Percentiles rank a stretch among this genome's conserved stretches.
Conservation (phyloP, 805 yeast genomes). For the Zygosaccharomyces bisporus region DNA sequence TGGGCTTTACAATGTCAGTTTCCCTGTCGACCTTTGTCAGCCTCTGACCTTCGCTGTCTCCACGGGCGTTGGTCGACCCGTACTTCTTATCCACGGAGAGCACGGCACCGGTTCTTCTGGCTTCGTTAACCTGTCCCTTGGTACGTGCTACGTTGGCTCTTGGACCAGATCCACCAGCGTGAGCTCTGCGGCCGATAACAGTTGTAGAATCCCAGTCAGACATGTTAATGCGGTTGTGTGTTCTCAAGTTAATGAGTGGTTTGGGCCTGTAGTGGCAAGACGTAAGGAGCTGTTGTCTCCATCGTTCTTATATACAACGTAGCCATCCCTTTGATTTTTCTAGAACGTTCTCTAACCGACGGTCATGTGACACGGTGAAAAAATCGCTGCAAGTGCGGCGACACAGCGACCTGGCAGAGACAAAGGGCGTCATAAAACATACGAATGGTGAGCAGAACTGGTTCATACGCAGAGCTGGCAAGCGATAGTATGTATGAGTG, state of each 20-base stretch:
- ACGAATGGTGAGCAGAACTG: too few relatives aligned
- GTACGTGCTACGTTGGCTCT: slow-evolving; percentile 79
- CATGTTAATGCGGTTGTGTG: too few relatives aligned
- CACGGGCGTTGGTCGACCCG: slow-evolving; percentile 57
- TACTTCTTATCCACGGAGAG: slow-evolving; percentile 92
- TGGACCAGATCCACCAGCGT: slow-evolving; percentile 86
- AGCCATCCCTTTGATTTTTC: slow-evolving; percentile 4
- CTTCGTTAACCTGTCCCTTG: slow-evolving; percentile 78
- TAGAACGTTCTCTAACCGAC: slow-evolving; percentile 3
- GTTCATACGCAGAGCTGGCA: too few relatives aligned
- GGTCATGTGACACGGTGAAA: neutral
- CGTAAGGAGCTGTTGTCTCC: neutral
- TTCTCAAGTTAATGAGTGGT: too few relatives aligned
- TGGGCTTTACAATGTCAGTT: slow-evolving; percentile 89
- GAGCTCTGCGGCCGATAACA: slow-evolving; percentile 82
- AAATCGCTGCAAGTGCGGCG: too few relatives aligned
- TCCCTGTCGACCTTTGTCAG: slow-evolving; percentile 89
- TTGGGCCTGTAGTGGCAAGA: neutral
- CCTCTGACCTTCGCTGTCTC: slow-evolving; percentile 90
- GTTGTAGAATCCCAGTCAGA: slow-evolving; percentile 89
- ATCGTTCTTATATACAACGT: slow-evolving; percentile 1
- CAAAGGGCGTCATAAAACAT: too few relatives aligned
- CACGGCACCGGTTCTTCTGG: slow-evolving; percentile 87
- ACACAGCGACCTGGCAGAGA: too few relatives aligned
- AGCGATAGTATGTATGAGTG: too few relatives aligned